These are phyloP conservation scores for Drosera spatulata DNA, from an alignment of 179 eudicot species.

Conservation along the genomic window DNA sequence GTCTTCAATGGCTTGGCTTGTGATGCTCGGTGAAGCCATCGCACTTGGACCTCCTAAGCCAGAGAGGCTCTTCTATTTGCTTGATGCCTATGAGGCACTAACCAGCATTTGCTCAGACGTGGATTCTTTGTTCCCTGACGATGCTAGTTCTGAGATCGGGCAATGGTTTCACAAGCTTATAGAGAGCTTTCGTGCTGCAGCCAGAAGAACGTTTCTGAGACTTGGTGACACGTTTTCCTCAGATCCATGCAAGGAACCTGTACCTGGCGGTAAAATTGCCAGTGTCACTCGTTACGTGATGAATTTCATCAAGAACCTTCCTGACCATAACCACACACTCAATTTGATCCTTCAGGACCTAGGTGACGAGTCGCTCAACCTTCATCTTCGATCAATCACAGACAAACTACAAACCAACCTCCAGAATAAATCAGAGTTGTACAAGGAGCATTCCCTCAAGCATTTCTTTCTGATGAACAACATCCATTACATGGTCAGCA, in stretches of 20 bases:
- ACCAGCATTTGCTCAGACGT: conserved; percentile 31
- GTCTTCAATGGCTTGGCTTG: conserved; percentile 34
- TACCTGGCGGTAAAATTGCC: conserved; percentile 51
- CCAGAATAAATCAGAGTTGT: conserved; percentile 45
- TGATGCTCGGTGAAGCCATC: conserved; percentile 75
- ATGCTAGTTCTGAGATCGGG: conserved; percentile 28
- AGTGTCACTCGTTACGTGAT: conserved; percentile 63
- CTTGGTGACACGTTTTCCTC: conserved; percentile 42
- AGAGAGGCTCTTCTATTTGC: conserved; percentile 55
- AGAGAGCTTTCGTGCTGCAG: conserved; percentile 34
- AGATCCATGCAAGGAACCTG: conserved; percentile 29
- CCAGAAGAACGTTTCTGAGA: conserved; percentile 33
- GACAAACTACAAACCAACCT: conserved; percentile 46
- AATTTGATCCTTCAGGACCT: conserved; percentile 3
- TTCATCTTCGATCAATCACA: conserved; percentile 27
- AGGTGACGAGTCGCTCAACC: neutral
- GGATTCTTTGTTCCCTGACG: conserved; percentile 30
- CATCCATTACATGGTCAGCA: conserved; percentile 53
- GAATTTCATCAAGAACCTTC: conserved; percentile 48
- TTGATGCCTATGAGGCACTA: conserved; percentile 61
- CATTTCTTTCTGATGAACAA: conserved; percentile 80
- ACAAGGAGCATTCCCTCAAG: conserved; percentile 42
- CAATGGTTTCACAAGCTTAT: conserved; percentile 43
- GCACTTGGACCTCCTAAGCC: conserved; percentile 46
- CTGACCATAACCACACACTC: conserved; percentile 34